Base-by-base conservation (phyloP, 306 rosid genomes). In the Aeschynomene evenia region DNA sequence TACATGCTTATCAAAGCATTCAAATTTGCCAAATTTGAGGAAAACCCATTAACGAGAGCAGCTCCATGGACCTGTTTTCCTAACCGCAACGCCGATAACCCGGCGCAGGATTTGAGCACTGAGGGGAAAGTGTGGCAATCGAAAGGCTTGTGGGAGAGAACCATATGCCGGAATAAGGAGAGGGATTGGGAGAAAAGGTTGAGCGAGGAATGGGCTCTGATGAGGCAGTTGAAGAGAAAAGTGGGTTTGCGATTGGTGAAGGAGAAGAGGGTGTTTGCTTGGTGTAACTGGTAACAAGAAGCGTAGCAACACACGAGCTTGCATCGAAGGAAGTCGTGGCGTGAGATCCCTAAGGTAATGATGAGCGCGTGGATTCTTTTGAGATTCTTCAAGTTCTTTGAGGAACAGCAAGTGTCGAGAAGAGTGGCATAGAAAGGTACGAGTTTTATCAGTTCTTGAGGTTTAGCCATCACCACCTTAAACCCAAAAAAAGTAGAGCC, bases 1-100 rank as follows among this genome's bases (percentile, higher is more conserved):
- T 86, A 88, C 97, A 86, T 79, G 2, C 65, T 70, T 15, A 88
- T 78, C 86, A 90, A 79, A 11, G 95, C 89, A 69, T 81, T 90
- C 26, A 34, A 79, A 72, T 80, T 81, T 12, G 64, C 81, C 80
- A 89, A 75, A 79, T 87, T 87, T 1, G 33, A 73, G n/a, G 58
- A 37, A 76, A 72, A 76, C 82, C 92, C 92, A 73, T 83, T 77
- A 11, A 80, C 80, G 23, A 85, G 9, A 77, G 83, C 70, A 5
- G 79, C 86, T 66, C 83, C 86, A 42, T 87, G 96, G 7, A 89
- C 85, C 49, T 87, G 91, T 51, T 72, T 61, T 2, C 96, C 95
- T 0, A 79, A 68, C 46, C 79, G 46, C 7, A 84, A 43, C 23
- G 83, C 71, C 45, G 83, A 77, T 71, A 90, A 28, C 4, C 78